phyloP scores from a whole-genome alignment of 2,329 filamentous ascomycete species.

The Diaporthe helianthi region DNA sequence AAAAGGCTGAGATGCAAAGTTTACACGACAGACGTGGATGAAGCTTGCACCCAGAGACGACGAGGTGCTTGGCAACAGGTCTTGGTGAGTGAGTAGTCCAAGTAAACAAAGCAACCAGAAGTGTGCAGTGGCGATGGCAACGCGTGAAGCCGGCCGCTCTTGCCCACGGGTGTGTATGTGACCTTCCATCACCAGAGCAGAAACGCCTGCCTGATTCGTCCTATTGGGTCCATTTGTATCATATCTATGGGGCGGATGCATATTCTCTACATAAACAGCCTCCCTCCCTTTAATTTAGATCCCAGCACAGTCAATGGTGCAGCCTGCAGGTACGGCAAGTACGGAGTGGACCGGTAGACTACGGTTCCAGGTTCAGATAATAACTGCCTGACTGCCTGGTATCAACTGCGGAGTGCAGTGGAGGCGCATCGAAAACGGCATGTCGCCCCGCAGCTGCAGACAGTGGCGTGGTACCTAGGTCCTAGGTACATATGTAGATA shows the following conservation, averaged over 20 bases:
- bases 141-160: conserved; percentile 8
- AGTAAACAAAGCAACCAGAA: conserved; percentile 9
- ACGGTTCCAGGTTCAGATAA: neutral
- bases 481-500: too few species aligned
- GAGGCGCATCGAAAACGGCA: neutral
- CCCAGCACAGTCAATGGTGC: neutral
- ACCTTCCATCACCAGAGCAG: neutral
- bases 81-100: neutral
- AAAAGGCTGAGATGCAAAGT: conserved; percentile 22
- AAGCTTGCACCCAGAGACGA: conserved; percentile 11
- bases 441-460: neutral
- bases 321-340: too few species aligned
- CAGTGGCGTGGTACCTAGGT: too few species aligned
- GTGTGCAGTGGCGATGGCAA: neutral
- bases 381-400: conserved; percentile 17
- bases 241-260: neutral
- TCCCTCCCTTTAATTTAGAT: neutral
- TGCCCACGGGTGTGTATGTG: neutral
- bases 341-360: too few species aligned
- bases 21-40: neutral
- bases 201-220: neutral
- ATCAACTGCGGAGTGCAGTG: neutral
- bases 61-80: neutral
- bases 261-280: neutral
- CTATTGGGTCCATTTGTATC: neutral